Percentiles rank a stretch among this genome's conserved stretches.
Evolutionary conservation across 2,329 filamentous ascomycete species (phyloP).

Genomic region (Cryphonectria parasitica): DNA sequence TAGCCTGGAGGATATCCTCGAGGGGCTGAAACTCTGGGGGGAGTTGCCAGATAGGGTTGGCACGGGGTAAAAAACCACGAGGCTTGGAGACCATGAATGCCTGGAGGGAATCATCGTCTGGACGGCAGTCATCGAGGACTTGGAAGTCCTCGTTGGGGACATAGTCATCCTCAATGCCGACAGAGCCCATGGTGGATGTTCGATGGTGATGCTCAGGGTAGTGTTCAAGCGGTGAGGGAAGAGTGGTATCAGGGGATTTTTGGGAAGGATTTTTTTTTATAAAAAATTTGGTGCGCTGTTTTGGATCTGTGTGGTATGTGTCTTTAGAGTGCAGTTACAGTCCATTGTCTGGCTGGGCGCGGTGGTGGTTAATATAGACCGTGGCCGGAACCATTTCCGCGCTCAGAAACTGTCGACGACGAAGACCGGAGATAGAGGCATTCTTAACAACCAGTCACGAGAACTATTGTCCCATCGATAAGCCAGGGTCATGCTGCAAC

Average conservation of each 20-base stretch:
- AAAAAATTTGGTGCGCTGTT: neutral
- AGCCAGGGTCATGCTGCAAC: slow-evolving; percentile 23
- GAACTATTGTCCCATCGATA: slow-evolving; percentile 19
- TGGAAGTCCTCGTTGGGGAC: slow-evolving; percentile 50
- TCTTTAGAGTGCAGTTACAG: slow-evolving; percentile 6
- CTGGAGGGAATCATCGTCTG: slow-evolving; percentile 65
- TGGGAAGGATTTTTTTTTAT: neutral
- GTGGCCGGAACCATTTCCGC: slow-evolving; percentile 43
- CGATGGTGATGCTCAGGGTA: neutral
- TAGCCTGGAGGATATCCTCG: slow-evolving; percentile 71
- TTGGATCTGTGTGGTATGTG: slow-evolving; percentile 13
- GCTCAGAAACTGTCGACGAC: slow-evolving; percentile 27
- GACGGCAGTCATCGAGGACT: slow-evolving; percentile 66
- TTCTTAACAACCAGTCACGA: slow-evolving; percentile 22
- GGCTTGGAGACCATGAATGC: slow-evolving; percentile 81
- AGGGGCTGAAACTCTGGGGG: slow-evolving; percentile 75
- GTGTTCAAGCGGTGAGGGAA: slow-evolving; percentile 6
- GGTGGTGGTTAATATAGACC: slow-evolving; percentile 32
- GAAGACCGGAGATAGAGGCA: slow-evolving; percentile 30
- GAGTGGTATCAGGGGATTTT: slow-evolving; percentile 17
- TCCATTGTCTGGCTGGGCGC: slow-evolving; percentile 17
- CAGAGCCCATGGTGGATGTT: slow-evolving; percentile 44
- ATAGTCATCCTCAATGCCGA: slow-evolving; percentile 34
- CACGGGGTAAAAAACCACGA: slow-evolving; percentile 74
- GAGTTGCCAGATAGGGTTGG: slow-evolving; percentile 64